Conservation (phyloP, 805 yeast species). For the Wickerhamomyces tratensis region DNA sequence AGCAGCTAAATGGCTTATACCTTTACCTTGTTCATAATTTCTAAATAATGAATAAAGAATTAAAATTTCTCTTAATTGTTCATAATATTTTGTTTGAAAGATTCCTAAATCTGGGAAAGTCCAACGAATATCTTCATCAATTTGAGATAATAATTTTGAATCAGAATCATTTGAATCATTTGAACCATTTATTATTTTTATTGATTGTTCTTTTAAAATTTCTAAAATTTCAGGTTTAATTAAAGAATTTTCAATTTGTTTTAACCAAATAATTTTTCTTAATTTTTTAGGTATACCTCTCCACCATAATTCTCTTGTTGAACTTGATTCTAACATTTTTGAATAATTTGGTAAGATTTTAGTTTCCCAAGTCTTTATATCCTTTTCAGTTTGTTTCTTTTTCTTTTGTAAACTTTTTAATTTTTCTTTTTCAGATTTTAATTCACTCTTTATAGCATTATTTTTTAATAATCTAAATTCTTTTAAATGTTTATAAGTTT, state of each 20-base stretch:
- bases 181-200: conserved; percentile 1
- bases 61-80: conserved; percentile 24
- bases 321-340: conserved; percentile 23
- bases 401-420: conserved; percentile 22
- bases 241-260: conserved; percentile 27
- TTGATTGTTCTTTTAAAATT: conserved; percentile 1
- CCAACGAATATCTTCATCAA: conserved; percentile 14
- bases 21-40: conserved; percentile 21
- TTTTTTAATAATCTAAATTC: conserved; percentile 39
- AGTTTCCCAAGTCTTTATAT: conserved; percentile 29
- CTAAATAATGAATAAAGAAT: conserved; percentile 19
- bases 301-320: conserved; percentile 51
- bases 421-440: conserved; percentile 21
- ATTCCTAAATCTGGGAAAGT: conserved; percentile 28
- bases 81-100: conserved; percentile 25
- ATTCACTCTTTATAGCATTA: conserved; percentile 31
- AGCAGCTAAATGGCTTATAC: conserved; percentile 30
- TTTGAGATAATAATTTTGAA: conserved; percentile 3
- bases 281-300: conserved; percentile 39
- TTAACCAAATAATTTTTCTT: conserved; percentile 43
- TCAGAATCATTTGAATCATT: background rate
- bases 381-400: conserved; percentile 26
- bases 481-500: conserved; percentile 41
- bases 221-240: conserved; percentile 9
- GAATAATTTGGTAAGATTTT: conserved; percentile 28